Base-by-base conservation (phyloP, 2,329 filamentous ascomycete genomes). In the Paraphaeosphaeria minitans region DNA sequence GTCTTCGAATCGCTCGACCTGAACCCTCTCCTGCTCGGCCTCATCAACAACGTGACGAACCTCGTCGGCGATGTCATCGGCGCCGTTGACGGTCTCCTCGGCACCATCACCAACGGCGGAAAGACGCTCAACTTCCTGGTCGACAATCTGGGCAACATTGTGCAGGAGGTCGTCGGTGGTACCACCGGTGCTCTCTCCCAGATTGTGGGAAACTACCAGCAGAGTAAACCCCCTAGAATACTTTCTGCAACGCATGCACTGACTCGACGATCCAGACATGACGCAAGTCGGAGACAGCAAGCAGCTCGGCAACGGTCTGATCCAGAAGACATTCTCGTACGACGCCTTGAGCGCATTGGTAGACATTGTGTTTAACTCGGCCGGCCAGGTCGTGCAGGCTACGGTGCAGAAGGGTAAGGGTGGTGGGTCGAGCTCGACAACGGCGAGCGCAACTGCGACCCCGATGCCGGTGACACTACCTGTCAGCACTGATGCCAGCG, bases 71-170 rank as follows among this genome's bases (percentile, higher is more conserved):
- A 78, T 5, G 83, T 86, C 8, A 79, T 87, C 12, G 85, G 84
- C 24, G 84, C 79, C 0, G 84, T 87, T 0, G 85, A 85, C 65
- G 84, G 85, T 0, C 75, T 88, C 33, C 79, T 88, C 2, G 86
- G 85, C 9, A 83, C 82, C 21, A 84, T 87, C 61, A 83, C 84
- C 2, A 83, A 85, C 62, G 83, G 84, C 51, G 82, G 82, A 61
- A 83, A 76, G 10, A 82, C 77, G 19, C 77, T 86, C 47, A 83
- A 81, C 62, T 86, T 86, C 76, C 61, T 86, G 41, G 79, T 88
- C 59, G 85, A 87, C 68, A 87, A 87, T 65, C 77, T 87, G 2
- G 85, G 85, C 37, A 87, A 87, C 64, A 87, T 88, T 61, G 83
- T 88, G 1, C 84, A 87, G 66, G 82, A 87, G 65, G 83, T 86